These are phyloP conservation scores for Verticillium zaregamsianum DNA, from an alignment of 2,329 filamentous ascomycete genomes.

Conservation along the genomic window DNA sequence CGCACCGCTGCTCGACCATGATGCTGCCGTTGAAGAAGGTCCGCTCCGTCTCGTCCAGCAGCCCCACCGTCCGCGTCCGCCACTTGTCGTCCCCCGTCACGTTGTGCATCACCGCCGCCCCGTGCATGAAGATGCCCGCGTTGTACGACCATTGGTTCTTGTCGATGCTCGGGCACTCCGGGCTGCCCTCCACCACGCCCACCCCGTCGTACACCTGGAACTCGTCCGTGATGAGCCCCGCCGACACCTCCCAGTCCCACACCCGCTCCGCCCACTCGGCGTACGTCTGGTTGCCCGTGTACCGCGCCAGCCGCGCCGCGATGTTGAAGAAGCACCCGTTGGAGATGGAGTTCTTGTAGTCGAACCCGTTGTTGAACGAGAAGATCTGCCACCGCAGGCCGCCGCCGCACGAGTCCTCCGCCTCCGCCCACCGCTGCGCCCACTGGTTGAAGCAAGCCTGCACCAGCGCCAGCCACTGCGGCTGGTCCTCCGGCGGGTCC, in stretches of 20 bases:
- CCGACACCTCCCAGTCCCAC: slow-evolving; percentile 59
- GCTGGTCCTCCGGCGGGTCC: slow-evolving; percentile 56
- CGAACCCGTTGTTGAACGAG: slow-evolving; percentile 67
- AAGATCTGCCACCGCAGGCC: slow-evolving; percentile 86
- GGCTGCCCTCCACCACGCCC: slow-evolving; percentile 27
- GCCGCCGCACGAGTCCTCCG: slow-evolving; percentile 55
- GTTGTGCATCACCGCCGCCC: slow-evolving; percentile 59
- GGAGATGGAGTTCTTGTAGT: slow-evolving; percentile 65
- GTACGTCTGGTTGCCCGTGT: slow-evolving; percentile 77
- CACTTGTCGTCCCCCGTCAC: slow-evolving; percentile 49
- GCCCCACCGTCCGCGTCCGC: slow-evolving; percentile 54
- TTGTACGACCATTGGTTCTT: slow-evolving; percentile 67
- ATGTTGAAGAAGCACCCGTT: slow-evolving; percentile 69
- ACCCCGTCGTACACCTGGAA: slow-evolving; percentile 52
- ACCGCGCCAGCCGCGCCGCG: slow-evolving; percentile 67
- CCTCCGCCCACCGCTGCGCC: slow-evolving; percentile 63
- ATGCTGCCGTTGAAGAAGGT: slow-evolving; percentile 55
- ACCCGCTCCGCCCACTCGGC: slow-evolving; percentile 68
- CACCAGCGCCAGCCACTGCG: slow-evolving; percentile 73
- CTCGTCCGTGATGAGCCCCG: slow-evolving; percentile 52
- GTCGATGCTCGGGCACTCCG: slow-evolving; percentile 48
- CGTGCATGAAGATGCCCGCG: slow-evolving; percentile 60
- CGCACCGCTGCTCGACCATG: slow-evolving; percentile 65
- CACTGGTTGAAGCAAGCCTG: slow-evolving; percentile 81
- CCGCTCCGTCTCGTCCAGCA: slow-evolving; percentile 44